These are phyloP conservation scores for Coniosporium tulheliwenetii DNA, from an alignment of 2,329 filamentous ascomycete genomes.

Conservation along the genomic window DNA sequence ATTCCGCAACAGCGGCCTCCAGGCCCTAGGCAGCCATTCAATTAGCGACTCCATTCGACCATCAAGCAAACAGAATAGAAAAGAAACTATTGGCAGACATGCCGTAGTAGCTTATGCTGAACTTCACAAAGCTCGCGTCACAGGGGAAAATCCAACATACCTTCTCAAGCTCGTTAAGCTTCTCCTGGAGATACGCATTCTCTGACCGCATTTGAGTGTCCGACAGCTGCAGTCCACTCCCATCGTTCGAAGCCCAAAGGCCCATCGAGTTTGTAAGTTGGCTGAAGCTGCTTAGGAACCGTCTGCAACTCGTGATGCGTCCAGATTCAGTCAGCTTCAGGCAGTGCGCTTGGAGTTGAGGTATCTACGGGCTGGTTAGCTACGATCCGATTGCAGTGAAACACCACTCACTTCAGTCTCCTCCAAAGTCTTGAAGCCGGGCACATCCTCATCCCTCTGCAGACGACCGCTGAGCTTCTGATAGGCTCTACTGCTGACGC, in stretches of 20 bases:
- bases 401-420: conserved; percentile 40
- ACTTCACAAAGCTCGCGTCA: neutral
- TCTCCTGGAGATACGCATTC: conserved; percentile 19
- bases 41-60: too few relatives aligned
- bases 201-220: conserved; percentile 23
- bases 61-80: too few relatives aligned
- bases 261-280: conserved; percentile 37
- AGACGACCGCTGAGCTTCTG: conserved; percentile 44
- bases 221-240: conserved; percentile 23
- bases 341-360: conserved; percentile 42
- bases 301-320: conserved; percentile 26
- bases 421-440: conserved; percentile 35
- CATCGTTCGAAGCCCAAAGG: conserved; percentile 33
- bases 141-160: conserved; percentile 9
- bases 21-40: conserved; percentile 13
- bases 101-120: too few relatives aligned
- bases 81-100: too few relatives aligned
- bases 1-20: conserved; percentile 22
- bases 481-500: conserved; percentile 46
- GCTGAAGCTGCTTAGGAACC: conserved; percentile 35
- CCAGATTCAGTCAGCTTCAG: conserved; percentile 38
- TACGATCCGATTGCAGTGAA: conserved; percentile 1
- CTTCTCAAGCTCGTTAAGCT: conserved; percentile 23
- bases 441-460: conserved; percentile 32
- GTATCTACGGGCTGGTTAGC: conserved; percentile 21